Conservation (phyloP, 1,284 basidiomycete species). For the Apiotrichum laibachii region DNA sequence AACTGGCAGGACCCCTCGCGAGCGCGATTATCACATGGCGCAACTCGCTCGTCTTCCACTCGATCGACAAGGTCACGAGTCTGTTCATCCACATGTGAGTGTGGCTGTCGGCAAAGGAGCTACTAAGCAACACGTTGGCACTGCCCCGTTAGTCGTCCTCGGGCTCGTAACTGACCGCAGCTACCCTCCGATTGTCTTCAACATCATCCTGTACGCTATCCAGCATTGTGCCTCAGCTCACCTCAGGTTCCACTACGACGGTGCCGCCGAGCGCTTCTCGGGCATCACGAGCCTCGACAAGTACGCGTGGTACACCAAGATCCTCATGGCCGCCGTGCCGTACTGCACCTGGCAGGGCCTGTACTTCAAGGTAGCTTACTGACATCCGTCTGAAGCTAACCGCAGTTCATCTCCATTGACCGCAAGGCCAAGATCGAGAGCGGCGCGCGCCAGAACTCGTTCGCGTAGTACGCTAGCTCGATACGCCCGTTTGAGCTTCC, state of each 20-base stretch:
- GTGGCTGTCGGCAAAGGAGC: background rate
- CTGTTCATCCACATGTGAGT: constrained; percentile 78
- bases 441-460: constrained; percentile 78
- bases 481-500: background rate
- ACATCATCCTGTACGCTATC: constrained; percentile 70
- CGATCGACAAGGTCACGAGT: constrained; percentile 86
- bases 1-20: constrained; percentile 65
- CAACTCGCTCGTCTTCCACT: constrained; percentile 92
- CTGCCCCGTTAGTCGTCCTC: background rate
- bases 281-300: constrained; percentile 60
- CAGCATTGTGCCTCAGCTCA: background rate
- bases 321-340: constrained; percentile 44
- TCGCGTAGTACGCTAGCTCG: constrained; percentile 58
- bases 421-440: constrained; percentile 80
- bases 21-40: constrained; percentile 95
- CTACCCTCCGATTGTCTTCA: constrained; percentile 76
- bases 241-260: constrained; percentile 16
- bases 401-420: constrained; percentile 75
- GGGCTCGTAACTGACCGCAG: constrained; percentile 10
- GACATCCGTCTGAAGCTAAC: constrained; percentile 1
- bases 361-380: constrained; percentile 74
- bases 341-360: constrained; percentile 79
- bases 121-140: background rate
- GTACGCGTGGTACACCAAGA: constrained; percentile 50
- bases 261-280: constrained; percentile 67